Evolutionary conservation across 352 stramenopile genomes (phyloP).

Genomic region (Globisporangium carolinianum): DNA sequence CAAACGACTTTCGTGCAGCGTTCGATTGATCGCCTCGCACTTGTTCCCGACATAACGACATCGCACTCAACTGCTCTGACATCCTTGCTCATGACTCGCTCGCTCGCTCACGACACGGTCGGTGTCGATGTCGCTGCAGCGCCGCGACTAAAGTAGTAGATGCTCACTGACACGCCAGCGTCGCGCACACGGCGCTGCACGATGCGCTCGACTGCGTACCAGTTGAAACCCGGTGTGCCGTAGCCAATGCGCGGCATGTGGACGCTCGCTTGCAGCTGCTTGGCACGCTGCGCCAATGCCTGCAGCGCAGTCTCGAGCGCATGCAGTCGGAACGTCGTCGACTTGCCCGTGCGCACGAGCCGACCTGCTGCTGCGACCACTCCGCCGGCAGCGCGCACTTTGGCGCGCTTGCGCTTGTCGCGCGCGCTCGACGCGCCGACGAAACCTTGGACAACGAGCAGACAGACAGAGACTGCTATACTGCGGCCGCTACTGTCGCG

Average conservation of each 20-base stretch:
- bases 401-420: constrained; percentile 38
- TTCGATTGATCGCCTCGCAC: too few relatives aligned
- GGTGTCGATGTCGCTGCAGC: too few relatives aligned
- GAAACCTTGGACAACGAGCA: constrained; percentile 70
- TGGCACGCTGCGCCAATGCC: constrained; percentile 28
- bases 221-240: constrained; percentile 72
- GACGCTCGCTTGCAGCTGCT: constrained; percentile 35
- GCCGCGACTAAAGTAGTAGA: constrained; percentile 58
- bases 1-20: too few relatives aligned
- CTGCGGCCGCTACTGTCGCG: not conserved
- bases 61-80: not conserved
- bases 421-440: constrained; percentile 18
- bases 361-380: not conserved
- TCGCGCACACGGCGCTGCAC: constrained; percentile 57
- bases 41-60: not conserved
- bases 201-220: constrained; percentile 75
- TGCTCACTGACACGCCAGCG: constrained; percentile 36
- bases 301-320: constrained; percentile 44
- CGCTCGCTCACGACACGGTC: not conserved
- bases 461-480: constrained; percentile 43
- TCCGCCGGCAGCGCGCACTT: constrained; percentile 13
- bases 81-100: not conserved
- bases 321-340: constrained; percentile 59
- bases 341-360: constrained; percentile 47
- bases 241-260: constrained; percentile 77